Base-by-base conservation (phyloP, 2,329 filamentous ascomycete species). In the Trichoderma sp. region DNA sequence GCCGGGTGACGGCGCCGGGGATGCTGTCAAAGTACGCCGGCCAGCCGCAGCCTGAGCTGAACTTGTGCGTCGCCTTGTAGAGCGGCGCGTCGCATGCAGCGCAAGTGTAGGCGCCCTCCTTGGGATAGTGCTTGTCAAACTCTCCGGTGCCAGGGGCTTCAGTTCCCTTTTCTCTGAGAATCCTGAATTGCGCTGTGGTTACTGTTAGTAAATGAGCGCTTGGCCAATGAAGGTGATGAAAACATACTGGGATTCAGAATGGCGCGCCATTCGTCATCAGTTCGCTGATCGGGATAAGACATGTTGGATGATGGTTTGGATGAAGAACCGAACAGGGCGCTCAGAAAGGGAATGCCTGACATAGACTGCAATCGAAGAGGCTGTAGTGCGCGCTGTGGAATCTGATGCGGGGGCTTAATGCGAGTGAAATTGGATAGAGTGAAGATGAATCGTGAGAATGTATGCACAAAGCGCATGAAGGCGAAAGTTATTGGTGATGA, bases 21-120 rank as follows among this genome's bases (percentile, higher is more conserved):
- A 99, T 88, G 73, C 91, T 95, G 81, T 99, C 96, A 79, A 95
- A 99, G 82, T 98, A 99, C 14, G 96, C 96, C 0, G 96, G 96
- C 96, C 96, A 99, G 71, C 96, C 96, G 81, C 96, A 99, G 53
- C 94, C 93, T 21, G 92, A 96, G 80, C 92, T 92, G 87, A 99
- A 99, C 81, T 99, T 99, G 82, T 97, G 94, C 72, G 87, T 87
- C 33, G 96, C 94, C 80, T 90, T 95, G 87, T 99, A 99, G 21
- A 99, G 88, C 5, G 96, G 94, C 8, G 94, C 87, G 33, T 90
- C 81, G 85, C 96, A 99, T 64, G 88, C 96, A 21, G 92, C 92
- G 81, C 96, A 99, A 57, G 86, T 89, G 83, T 98, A 99, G 67
- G 93, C 87, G 69, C 96, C 96, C 5, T 86, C 77, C 0, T 86